These are phyloP conservation scores for Mesotaenium endlicherianum DNA, from an alignment of 139 green algal species.

Conservation along the genomic window DNA sequence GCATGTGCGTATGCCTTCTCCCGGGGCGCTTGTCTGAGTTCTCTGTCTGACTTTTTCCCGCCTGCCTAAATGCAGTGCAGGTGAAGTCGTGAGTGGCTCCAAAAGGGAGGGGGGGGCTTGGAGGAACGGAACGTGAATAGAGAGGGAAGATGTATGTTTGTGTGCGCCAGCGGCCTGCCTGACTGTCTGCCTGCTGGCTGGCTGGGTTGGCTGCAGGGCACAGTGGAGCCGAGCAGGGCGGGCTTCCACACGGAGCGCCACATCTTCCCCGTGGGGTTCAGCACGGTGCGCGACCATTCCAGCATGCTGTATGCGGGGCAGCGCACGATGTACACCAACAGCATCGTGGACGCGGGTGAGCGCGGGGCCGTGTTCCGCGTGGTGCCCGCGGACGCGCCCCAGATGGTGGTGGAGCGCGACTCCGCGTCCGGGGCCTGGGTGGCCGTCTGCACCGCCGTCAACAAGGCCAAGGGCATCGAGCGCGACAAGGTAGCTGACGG, in stretches of 20 bases:
- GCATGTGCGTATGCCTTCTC: no score
- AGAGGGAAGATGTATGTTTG: no score
- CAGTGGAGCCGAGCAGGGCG: neutral
- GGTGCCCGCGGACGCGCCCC: constrained; percentile 10
- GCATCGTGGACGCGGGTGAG: constrained; percentile 24
- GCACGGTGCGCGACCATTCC: neutral
- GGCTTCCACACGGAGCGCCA: constrained; percentile 40
- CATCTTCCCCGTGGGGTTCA: constrained; percentile 45
- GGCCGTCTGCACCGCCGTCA: neutral
- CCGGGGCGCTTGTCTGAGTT: no score
- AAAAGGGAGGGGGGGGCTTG: no score
- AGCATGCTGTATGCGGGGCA: neutral
- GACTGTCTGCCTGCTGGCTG: no score
- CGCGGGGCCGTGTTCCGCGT: constrained; percentile 25
- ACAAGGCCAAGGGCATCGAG: neutral
- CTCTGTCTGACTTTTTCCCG: no score
- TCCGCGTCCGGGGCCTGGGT: constrained; percentile 35
- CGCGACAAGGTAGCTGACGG: neutral
- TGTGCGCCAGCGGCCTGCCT: no score
- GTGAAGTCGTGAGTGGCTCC: no score
- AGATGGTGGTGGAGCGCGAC: constrained; percentile 27
- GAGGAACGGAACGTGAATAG: no score
- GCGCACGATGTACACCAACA: constrained; percentile 21
- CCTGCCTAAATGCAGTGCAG: no score
- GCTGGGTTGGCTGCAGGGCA: constrained; percentile 1